Percentiles rank a stretch among this genome's conserved stretches.
phyloP scores from a whole-genome alignment of 2,329 filamentous ascomycete species.

The Sclerotinia nivalis region DNA sequence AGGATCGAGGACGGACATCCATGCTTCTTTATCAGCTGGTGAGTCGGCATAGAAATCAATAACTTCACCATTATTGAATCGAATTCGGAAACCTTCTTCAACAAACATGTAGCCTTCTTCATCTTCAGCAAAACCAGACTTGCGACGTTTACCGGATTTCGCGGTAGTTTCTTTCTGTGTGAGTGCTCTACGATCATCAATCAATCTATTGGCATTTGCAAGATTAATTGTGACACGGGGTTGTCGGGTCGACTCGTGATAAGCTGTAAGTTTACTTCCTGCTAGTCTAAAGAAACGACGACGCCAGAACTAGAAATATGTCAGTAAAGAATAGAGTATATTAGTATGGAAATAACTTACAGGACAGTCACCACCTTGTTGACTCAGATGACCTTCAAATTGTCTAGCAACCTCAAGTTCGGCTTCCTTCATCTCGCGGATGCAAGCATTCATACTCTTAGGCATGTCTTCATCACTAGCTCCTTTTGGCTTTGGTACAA shows the following conservation, averaged over 20 bases:
- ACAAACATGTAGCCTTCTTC: conserved; percentile 99
- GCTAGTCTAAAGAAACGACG: conserved; percentile 95
- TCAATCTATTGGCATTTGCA: conserved; percentile 86
- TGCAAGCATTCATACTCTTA: conserved; percentile 97
- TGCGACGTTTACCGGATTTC: conserved; percentile 76
- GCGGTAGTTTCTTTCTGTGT: conserved; percentile 80
- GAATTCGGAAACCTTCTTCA: conserved; percentile 97
- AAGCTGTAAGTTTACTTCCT: conserved; percentile 89
- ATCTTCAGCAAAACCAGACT: conserved; percentile 95
- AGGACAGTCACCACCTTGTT: conserved; percentile 96
- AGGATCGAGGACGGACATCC: conserved; percentile 88
- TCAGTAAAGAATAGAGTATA: conserved; percentile 43
- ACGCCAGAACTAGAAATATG: conserved; percentile 77
- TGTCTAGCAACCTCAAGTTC: conserved; percentile 75
- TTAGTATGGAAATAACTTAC: conserved; percentile 58
- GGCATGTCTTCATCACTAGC: conserved; percentile 94
- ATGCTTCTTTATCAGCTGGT: conserved; percentile 82
- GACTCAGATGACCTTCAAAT: conserved; percentile 88
- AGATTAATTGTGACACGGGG: conserved; percentile 96
- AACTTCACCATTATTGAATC: conserved; percentile 96
- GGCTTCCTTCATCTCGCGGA: conserved; percentile 88
- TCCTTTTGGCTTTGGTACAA: conserved; percentile 88
- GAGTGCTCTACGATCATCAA: conserved; percentile 84
- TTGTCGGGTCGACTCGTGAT: conserved; percentile 92
- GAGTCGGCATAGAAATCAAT: conserved; percentile 85